Percentiles rank a stretch among this genome's conserved stretches.
Conservation (phyloP, 176 grass and related monocot species). For the Olyra latifolia region DNA sequence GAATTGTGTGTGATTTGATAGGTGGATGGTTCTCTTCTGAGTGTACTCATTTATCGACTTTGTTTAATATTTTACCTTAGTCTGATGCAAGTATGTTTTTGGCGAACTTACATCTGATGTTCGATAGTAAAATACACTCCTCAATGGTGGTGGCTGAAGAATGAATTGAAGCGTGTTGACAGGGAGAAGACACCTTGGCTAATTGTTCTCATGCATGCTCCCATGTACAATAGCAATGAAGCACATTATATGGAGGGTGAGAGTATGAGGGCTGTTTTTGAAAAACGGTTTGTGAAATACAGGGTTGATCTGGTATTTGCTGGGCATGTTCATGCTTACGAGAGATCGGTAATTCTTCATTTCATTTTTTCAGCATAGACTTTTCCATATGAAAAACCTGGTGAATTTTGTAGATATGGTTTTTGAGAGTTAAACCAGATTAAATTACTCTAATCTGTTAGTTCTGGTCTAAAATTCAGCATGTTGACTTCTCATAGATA, state of each 20-base stretch:
- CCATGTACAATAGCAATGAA: slow-evolving; percentile 89
- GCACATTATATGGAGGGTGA: slow-evolving; percentile 96
- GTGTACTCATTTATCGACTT: not conserved
- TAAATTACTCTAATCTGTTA: not conserved
- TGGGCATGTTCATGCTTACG: slow-evolving; percentile 93
- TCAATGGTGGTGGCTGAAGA: slow-evolving; percentile 78
- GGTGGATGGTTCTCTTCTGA: not conserved
- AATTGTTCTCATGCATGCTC: slow-evolving; percentile 91
- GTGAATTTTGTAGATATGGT: not conserved
- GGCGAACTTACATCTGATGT: slow-evolving; percentile 23
- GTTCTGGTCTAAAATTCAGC: not conserved
- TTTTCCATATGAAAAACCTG: not conserved
- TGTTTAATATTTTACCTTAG: not conserved
- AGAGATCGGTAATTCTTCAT: slow-evolving; percentile 71
- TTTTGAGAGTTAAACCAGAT: not conserved
- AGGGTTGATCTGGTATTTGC: slow-evolving; percentile 94
- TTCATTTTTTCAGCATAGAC: not conserved
- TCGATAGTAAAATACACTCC: slow-evolving; percentile 90
- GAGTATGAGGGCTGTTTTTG: slow-evolving; percentile 84
- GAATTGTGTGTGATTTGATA: not conserved
- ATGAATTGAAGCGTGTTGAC: slow-evolving; percentile 70
- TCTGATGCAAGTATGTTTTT: slow-evolving; percentile 1
- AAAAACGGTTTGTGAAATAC: slow-evolving; percentile 86
- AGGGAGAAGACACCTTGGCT: slow-evolving; percentile 99
- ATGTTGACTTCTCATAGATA: slow-evolving; percentile 8